Base-by-base conservation (phyloP, 225 moss, liverwort and hornwort genomes). In the Bryoerythrophyllum caledonicum region DNA sequence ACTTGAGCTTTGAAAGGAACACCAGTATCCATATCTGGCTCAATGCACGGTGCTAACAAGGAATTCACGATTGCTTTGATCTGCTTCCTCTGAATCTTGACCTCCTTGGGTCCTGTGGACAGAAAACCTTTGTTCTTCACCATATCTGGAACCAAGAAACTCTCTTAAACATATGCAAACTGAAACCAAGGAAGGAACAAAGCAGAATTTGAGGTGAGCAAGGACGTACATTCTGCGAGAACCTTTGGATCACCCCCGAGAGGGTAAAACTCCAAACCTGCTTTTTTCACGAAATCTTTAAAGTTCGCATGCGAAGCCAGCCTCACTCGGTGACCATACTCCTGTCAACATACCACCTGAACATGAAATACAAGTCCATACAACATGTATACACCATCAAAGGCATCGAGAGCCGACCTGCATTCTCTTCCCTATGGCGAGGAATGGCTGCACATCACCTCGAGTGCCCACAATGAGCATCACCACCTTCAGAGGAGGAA, bases 51-150 rank as follows among this genome's bases (percentile, higher is more conserved):
- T 41, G 93, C 90, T 67, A 97, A 84, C 64, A 97, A 74, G 48
- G 97, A 97, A 61, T 94, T 88, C 28, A 94, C 92, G 51, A 97
- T 97, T 64, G 78, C 70, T 77, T 97, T 97, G 54, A 97, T 91
- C 82, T 97, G 93, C 79, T 93, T 91, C 72, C 97, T 85, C 81
- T 97, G 96, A 49, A 89, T 81, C 82, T 78, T 78, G 68, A 94
- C 90, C 77, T 94, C 97, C 71, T 79, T 87, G 66, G 94, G 90
- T 82, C 88, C 90, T 54, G 94, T 81, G 62, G 94, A 90, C 55
- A 97, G 55, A 78, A 94, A 94, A 13, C 97, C 97, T 83, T 97
- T 97, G 81, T 97, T 97, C 82, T 97, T 97, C 78, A 97, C 97
- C 97, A 97, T 97, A 90, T 94, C 96, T 96, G 90, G 58, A 40